Evolutionary conservation across 1,139 yeast species (phyloP).

Genomic region (Zygosaccharomyces pseudobailii): DNA sequence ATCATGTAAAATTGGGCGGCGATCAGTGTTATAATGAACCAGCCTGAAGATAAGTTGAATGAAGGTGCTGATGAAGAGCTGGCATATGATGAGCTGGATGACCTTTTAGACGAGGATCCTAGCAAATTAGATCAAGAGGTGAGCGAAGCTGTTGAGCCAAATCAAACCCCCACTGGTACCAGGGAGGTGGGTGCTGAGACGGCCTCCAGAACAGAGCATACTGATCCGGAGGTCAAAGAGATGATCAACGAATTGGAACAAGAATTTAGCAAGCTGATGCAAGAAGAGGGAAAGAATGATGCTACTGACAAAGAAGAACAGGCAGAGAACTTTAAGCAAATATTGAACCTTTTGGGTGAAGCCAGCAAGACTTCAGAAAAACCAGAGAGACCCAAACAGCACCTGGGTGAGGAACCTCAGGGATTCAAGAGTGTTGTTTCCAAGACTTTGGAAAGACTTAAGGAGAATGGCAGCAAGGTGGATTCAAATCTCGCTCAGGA

Average conservation of each 20-base stretch:
- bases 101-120: constrained; percentile 69
- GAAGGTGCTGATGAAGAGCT: constrained; percentile 37
- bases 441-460: constrained; percentile 73
- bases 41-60: not conserved
- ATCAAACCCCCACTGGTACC: constrained; percentile 1
- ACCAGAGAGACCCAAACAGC: constrained; percentile 29
- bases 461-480: constrained; percentile 61
- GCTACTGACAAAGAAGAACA: constrained; percentile 38
- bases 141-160: constrained; percentile 4
- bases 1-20: not conserved
- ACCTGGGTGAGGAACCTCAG: constrained; percentile 33
- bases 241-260: constrained; percentile 26
- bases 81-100: constrained; percentile 71
- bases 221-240: constrained; percentile 22
- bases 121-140: constrained; percentile 45
- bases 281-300: constrained; percentile 22
- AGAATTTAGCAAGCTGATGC: constrained; percentile 27
- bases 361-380: constrained; percentile 45
- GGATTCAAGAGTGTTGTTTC: constrained; percentile 70
- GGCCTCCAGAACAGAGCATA: constrained; percentile 7
- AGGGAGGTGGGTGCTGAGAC: constrained; percentile 3
- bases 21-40: not conserved
- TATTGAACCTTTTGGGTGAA: constrained; percentile 55
- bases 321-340: constrained; percentile 44
- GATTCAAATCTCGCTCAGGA: constrained; percentile 55